phyloP scores from a whole-genome alignment of 768 basidiomycete species.

The Tricholoma hemisulphureum region DNA sequence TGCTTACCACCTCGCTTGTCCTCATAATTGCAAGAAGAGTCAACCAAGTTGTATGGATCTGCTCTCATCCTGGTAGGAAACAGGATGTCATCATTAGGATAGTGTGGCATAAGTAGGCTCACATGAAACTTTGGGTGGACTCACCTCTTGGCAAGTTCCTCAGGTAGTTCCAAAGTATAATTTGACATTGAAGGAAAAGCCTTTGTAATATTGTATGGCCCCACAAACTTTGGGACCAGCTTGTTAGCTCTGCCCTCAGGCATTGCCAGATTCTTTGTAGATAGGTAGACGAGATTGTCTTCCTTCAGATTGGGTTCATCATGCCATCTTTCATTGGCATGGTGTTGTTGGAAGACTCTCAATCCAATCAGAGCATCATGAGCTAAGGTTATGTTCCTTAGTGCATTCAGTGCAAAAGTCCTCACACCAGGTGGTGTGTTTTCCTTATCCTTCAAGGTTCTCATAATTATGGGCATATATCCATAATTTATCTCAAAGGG shows the following conservation, averaged over 20 bases:
- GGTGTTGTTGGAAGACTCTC: neutral
- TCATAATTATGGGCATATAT: slow-evolving; percentile 22
- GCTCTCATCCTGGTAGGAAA: neutral
- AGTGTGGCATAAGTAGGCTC: neutral
- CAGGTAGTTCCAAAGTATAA: neutral
- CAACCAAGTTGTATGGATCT: neutral
- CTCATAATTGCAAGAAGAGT: no score
- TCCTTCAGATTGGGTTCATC: neutral
- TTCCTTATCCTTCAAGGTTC: neutral
- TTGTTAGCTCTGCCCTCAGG: neutral
- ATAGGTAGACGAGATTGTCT: neutral
- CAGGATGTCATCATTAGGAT: neutral
- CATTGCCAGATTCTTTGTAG: neutral
- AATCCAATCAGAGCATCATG: neutral
- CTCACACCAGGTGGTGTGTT: no score
- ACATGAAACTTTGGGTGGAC: neutral
- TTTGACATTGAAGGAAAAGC: neutral
- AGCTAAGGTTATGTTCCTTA: neutral
- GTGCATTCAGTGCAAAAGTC: no score
- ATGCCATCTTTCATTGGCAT: neutral
- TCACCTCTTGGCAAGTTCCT: neutral
- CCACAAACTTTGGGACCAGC: neutral
- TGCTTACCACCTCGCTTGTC: no score
- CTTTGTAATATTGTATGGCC: neutral
- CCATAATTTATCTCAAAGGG: slow-evolving; percentile 10